Base-by-base conservation (phyloP, 371 early-diverging fungal species). In the Batrachochytrium dendrobatidis region DNA sequence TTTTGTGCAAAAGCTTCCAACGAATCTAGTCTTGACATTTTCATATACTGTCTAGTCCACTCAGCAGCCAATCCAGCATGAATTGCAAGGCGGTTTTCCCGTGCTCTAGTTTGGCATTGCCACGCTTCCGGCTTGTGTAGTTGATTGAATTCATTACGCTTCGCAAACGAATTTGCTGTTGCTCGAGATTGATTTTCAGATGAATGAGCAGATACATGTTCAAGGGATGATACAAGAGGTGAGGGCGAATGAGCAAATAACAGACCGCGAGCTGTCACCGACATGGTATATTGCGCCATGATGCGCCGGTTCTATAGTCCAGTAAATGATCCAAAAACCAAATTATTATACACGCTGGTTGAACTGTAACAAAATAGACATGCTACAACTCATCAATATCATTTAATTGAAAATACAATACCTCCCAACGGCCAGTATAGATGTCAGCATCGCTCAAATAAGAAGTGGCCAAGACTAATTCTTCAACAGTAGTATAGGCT, bases 371-470 rank as follows among this genome's bases (percentile, higher is more conserved):
- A n/a, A n/a, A n/a, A n/a, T n/a, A n/a, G n/a, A n/a, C n/a, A n/a
- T n/a, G n/a, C n/a, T n/a, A n/a, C n/a, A n/a, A n/a, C n/a, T n/a
- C 39, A 39, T 15, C 15, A 39, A 17, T 20, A 39, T 15, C 39
- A 39, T 15, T 39, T 39, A 17, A 15, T 39, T 20, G 39, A 22
- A 12, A 48, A 48, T 29, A 15, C 39, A 39, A 15, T n/a, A n/a
- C 39, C 4, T 24, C 51, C 51, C 8, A 8, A 32, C 25, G 3
- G 51, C 28, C 51, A 24, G 3, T 17, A 6, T 30, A 7, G 7
- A 51, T 3, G 22, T 51, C 51, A 3, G 51, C 3, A n/a, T 51
- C 51, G 30, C 51, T 51, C 28, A 51, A 3, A 24, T 51, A 51
- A 18, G 51, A 4, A 24, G 30, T 29, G 3, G 51, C 51, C 5